Evolutionary conservation across 1,284 basidiomycete genomes (phyloP), one percentile per base, ranked within the genome.

Genomic region (Sporisorium reilianum): DNA sequence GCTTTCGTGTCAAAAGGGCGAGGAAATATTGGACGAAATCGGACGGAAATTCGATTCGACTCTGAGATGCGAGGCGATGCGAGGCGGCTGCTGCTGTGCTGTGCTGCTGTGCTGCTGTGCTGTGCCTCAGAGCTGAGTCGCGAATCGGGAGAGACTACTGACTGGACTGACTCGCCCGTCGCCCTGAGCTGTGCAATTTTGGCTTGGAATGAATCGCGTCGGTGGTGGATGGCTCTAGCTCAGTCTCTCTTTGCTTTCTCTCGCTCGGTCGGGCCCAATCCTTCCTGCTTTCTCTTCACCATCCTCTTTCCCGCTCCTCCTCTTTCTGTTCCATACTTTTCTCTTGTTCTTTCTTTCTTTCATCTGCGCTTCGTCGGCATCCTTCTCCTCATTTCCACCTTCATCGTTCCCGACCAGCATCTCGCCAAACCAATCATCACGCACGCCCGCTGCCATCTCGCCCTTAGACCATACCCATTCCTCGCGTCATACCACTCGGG

Each of bases 391-490:
- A 20, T 20, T 41, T 3, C n/a, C 14, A 1, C 14, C 10, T n/a
- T 41, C 38, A 41, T 41, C 18, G n/a, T 41, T 41, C 38, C n/a
- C 38, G 8, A 41, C 38, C n/a, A 38, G 38, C 38, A 41, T 41
- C 38, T 41, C n/a, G 18, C 16, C 36, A 18, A 38, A 18, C 36
- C 14, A 38, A 38, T 20, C n/a, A 41, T 20, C 38, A 30, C 28
- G 28, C 28, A 20, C 38, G n/a, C 14, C 38, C 38, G n/a, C 8
- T 9, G 38, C 38, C n/a, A 41, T n/a, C 14, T 41, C n/a, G 38
- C 38, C 9, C 2, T 20, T 41, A 41, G 38, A 41, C 38, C 38
- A 41, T 41, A 38, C 38, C 38, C 38, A 20, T 10, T n/a, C 38
- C 38, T 41, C 38, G 38, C 38, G n/a, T 41, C 38, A 9, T 30